A percentile compares a stretch with the other conserved stretches of the same genome.
Conservation (phyloP, 129 eudicot species). For the carrot (Daucus carota) region DH1_v3.0 NC_030383.2:55284501-55285000, state of each 20-base stretch:
- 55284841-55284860: too few relatives aligned
- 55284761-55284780: slow-evolving; percentile 39
- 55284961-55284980: slow-evolving; percentile 80
- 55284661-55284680: slow-evolving; percentile 20
- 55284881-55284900: too few relatives aligned
- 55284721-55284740: slow-evolving; percentile 24
- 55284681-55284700: slow-evolving; percentile 28
- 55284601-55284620: neutral
- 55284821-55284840: neutral
- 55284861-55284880: too few relatives aligned
- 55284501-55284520: slow-evolving; percentile 17
- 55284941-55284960: slow-evolving; percentile 43
- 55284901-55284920: too few relatives aligned
- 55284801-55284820: neutral
- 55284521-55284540: slow-evolving; percentile 14
- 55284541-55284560: slow-evolving; percentile 13
- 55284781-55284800: slow-evolving; percentile 42
- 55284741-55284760: slow-evolving; percentile 29
- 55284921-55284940: slow-evolving; percentile 48
- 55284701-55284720: slow-evolving; percentile 24
- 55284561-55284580: slow-evolving; percentile 33
- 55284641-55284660: slow-evolving; percentile 3
- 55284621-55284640: neutral
- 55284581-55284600: slow-evolving; percentile 15
- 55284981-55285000: slow-evolving; percentile 62